phyloP scores from a whole-genome alignment of 2,329 filamentous ascomycete species.

The Epichloe coenophiala region DNA sequence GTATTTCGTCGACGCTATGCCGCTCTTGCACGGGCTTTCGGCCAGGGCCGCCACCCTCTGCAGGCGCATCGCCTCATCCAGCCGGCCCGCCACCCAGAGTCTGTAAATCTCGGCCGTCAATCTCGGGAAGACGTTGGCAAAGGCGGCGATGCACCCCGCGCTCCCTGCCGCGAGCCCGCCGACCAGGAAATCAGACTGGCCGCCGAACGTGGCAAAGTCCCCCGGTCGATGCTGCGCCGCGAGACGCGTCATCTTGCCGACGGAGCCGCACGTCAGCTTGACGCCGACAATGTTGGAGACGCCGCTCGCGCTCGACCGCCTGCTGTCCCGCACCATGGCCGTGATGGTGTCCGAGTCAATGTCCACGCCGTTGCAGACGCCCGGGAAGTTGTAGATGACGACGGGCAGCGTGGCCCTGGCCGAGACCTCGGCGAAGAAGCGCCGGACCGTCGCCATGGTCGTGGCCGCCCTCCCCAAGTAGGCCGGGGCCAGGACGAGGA shows the following conservation, averaged over 20 bases:
- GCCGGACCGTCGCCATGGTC: conserved; percentile 24
- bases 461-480: conserved; percentile 29
- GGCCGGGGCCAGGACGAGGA: conserved; percentile 8
- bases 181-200: conserved; percentile 59
- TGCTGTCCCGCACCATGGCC: conserved; percentile 12
- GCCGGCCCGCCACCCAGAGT: conserved; percentile 1
- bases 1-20: conserved; percentile 6
- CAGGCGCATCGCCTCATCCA: conserved; percentile 2
- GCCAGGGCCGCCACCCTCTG: conserved; percentile 7
- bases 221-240: conserved; percentile 32
- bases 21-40: conserved; percentile 8
- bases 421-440: conserved; percentile 29
- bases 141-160: conserved; percentile 47
- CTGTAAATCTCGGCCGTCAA: conserved; percentile 22
- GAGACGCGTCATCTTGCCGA: conserved; percentile 57
- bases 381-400: conserved; percentile 62
- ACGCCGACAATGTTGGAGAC: conserved; percentile 51
- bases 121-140: conserved; percentile 48
- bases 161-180: conserved; percentile 45
- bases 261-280: conserved; percentile 62
- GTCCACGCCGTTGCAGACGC: conserved; percentile 52
- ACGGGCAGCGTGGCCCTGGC: conserved; percentile 46
- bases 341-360: conserved; percentile 52
- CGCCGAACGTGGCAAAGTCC: conserved; percentile 55
- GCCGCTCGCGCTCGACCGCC: conserved; percentile 9